Conservation (phyloP, 106 monocot species). For the Dendrobium officinale region DNA sequence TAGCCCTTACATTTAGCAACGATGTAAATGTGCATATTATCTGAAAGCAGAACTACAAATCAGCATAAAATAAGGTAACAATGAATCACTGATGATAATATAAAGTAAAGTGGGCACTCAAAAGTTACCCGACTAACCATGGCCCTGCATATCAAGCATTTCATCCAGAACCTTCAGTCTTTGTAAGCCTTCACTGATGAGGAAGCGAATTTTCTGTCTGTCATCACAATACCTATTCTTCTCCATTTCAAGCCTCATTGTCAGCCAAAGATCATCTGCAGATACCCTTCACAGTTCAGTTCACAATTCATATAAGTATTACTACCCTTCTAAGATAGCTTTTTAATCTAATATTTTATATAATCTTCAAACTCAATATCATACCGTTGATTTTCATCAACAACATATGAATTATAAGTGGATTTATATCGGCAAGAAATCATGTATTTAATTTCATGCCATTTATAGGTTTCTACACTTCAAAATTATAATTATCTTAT, state of each 20-base stretch:
- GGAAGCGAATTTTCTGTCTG: conserved; percentile 66
- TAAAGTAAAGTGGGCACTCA: neutral
- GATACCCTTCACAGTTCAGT: neutral
- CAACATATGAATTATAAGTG: too few species aligned
- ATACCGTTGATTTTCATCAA: too few species aligned
- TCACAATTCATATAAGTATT: neutral
- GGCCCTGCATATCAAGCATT: conserved; percentile 87
- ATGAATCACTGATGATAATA: neutral
- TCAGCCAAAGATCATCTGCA: conserved; percentile 59
- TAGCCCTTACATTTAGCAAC: neutral
- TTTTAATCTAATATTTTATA: too few species aligned
- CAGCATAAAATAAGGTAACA: neutral
- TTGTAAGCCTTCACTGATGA: conserved; percentile 72
- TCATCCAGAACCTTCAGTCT: conserved; percentile 83
- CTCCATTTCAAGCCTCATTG: conserved; percentile 64
- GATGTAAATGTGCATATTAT: neutral
- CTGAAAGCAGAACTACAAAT: neutral
- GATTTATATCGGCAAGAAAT: neutral
- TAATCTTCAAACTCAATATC: too few species aligned
- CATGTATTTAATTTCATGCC: neutral
- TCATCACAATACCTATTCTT: conserved; percentile 59
- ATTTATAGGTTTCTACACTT: neutral
- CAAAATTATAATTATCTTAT: neutral
- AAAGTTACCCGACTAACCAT: conserved; percentile 1
- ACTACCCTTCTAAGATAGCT: too few species aligned